These are phyloP conservation scores for Xylaria flabelliformis DNA, from an alignment of 495 filamentous ascomycete genomes.

Conservation along the genomic window DNA sequence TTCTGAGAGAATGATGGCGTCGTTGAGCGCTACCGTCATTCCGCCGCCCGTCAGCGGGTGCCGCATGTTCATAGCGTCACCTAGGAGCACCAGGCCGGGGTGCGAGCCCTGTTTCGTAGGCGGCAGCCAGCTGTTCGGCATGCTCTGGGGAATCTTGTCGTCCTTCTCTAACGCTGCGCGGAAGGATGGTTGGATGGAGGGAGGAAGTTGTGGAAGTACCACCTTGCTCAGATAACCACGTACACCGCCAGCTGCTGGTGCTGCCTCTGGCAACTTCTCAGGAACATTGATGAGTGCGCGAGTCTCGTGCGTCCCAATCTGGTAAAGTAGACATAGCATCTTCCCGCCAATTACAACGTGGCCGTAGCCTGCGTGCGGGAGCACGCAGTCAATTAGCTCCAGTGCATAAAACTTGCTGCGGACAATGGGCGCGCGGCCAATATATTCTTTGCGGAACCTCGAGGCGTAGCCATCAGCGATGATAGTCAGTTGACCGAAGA, in stretches of 20 bases:
- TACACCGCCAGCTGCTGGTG: slow-evolving; percentile 74
- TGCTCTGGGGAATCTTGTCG: slow-evolving; percentile 69
- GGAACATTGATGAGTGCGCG: slow-evolving; percentile 91
- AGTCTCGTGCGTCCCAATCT: slow-evolving; percentile 95
- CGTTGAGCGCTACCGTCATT: slow-evolving; percentile 94
- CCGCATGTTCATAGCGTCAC: slow-evolving; percentile 96
- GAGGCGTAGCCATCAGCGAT: slow-evolving; percentile 93
- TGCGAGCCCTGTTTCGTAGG: slow-evolving; percentile 69
- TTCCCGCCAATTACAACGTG: slow-evolving; percentile 85
- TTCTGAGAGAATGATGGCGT: slow-evolving; percentile 76
- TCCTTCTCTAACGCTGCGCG: slow-evolving; percentile 74
- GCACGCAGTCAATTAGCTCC: slow-evolving; percentile 83
- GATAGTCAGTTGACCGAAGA: slow-evolving; percentile 86
- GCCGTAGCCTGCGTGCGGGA: slow-evolving; percentile 76
- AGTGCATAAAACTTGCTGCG: slow-evolving; percentile 88
- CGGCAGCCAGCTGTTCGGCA: slow-evolving; percentile 95
- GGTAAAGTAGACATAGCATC: slow-evolving; percentile 89
- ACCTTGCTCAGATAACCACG: slow-evolving; percentile 78
- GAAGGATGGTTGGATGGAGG: slow-evolving; percentile 75
- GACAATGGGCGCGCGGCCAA: slow-evolving; percentile 70
- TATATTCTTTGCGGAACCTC: slow-evolving; percentile 85
- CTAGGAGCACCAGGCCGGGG: slow-evolving; percentile 80
- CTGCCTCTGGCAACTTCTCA: slow-evolving; percentile 74
- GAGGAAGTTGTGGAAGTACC: slow-evolving; percentile 78
- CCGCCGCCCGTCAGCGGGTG: slow-evolving; percentile 93